Percentiles rank a stretch among this genome's conserved stretches.
Conservation (phyloP, 305 asterid species). For the Withania somnifera region DNA sequence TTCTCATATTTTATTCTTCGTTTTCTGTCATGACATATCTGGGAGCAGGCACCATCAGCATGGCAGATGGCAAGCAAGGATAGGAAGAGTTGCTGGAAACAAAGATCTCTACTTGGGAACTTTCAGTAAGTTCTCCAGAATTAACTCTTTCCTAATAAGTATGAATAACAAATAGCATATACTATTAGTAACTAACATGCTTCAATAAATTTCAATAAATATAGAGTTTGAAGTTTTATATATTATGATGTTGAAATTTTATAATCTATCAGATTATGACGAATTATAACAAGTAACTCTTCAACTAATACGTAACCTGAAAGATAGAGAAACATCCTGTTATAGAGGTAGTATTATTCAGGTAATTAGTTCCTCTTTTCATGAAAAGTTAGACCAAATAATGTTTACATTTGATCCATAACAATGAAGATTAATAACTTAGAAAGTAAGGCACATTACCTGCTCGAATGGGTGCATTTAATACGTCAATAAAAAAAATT, state of each 20-base stretch:
- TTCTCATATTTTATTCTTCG: neutral
- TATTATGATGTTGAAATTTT: neutral
- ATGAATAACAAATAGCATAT: neutral
- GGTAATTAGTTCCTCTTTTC: neutral
- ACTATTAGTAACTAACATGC: neutral
- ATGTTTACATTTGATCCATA: neutral
- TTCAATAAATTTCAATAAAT: neutral
- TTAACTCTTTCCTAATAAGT: neutral
- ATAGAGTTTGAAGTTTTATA: neutral
- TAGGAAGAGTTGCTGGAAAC: conserved; percentile 87
- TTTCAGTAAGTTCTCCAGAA: conserved; percentile 37
- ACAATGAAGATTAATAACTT: neutral
- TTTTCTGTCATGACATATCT: conserved; percentile 6
- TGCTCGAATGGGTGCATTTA: neutral
- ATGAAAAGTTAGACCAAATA: neutral
- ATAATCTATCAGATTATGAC: neutral
- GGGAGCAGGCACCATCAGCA: conserved; percentile 77
- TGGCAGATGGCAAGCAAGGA: conserved; percentile 94
- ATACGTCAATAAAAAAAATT: neutral
- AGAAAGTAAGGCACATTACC: neutral
- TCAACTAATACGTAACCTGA: neutral
- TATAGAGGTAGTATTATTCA: neutral
- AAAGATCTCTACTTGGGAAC: conserved; percentile 86
- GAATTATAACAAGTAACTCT: neutral
- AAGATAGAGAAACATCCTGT: neutral